Conservation (phyloP, 2,329 filamentous ascomycete genomes). For the Microcyclospora pomicola region DNA sequence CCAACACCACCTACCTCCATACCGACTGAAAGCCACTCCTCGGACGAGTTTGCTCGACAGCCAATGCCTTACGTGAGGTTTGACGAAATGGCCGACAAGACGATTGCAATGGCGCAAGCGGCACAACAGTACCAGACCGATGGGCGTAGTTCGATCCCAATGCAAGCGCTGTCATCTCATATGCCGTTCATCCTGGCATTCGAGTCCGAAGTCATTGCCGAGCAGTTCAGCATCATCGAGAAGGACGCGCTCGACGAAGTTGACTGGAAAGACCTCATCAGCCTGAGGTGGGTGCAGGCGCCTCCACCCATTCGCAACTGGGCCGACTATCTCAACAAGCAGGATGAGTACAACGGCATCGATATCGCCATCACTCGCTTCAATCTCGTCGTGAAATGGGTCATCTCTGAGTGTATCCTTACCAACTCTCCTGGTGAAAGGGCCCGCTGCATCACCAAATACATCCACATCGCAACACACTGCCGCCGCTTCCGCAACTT, state of each 20-base stretch:
- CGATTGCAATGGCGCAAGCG: background rate
- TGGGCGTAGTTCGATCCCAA: background rate
- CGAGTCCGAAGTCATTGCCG: slow-evolving; percentile 62
- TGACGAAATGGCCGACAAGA: background rate
- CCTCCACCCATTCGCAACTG: slow-evolving; percentile 38
- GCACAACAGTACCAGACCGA: slow-evolving; percentile 1
- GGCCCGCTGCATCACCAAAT: slow-evolving; percentile 64
- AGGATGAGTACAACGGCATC: slow-evolving; percentile 44
- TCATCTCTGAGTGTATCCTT: slow-evolving; percentile 63
- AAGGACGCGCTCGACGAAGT: slow-evolving; percentile 77
- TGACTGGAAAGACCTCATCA: slow-evolving; percentile 76
- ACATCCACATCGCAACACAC: slow-evolving; percentile 66
- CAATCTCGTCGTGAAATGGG: slow-evolving; percentile 82
- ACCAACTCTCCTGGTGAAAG: slow-evolving; percentile 59
- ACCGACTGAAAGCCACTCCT: slow-evolving; percentile 10
- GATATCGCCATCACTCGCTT: slow-evolving; percentile 77
- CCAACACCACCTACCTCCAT: slow-evolving; percentile 32
- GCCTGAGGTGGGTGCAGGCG: slow-evolving; percentile 66
- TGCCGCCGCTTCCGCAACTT: slow-evolving; percentile 68
- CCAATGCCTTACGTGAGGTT: slow-evolving; percentile 1
- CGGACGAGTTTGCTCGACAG: slow-evolving; percentile 5
- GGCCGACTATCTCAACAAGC: slow-evolving; percentile 62
- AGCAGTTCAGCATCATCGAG: slow-evolving; percentile 75
- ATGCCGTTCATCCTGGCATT: slow-evolving; percentile 71
- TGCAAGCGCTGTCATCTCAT: slow-evolving; percentile 30